Evolutionary conservation across 1,284 basidiomycete genomes (phyloP).

Genomic region (Trichosporon sp.): DNA sequence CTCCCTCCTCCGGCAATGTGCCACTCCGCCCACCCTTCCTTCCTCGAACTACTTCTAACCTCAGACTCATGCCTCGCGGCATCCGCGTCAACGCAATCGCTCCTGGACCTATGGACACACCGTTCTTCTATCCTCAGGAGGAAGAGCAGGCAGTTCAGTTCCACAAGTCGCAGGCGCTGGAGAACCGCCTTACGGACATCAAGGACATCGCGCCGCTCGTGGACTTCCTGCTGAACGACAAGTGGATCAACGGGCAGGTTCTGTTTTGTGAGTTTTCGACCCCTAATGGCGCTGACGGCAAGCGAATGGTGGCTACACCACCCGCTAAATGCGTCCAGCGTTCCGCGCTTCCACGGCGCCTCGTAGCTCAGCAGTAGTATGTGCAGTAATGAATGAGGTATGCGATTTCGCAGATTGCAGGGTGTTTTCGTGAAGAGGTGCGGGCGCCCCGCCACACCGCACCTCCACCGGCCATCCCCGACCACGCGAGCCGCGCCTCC

Average conservation of each 20-base stretch:
- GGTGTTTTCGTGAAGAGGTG: not conserved
- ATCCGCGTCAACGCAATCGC: constrained; percentile 23
- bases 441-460: not conserved
- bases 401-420: too few species aligned
- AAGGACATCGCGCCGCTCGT: constrained; percentile 21
- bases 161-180: constrained; percentile 20
- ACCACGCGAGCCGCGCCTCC: not conserved
- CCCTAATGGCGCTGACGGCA: constrained; percentile 3
- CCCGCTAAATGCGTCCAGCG: constrained; percentile 7
- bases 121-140: constrained; percentile 24
- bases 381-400: not conserved
- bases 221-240: constrained; percentile 17
- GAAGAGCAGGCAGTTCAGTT: constrained; percentile 15
- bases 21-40: too few species aligned
- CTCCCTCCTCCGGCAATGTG: too few species aligned
- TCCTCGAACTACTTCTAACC: not conserved
- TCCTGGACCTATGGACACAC: constrained; percentile 25
- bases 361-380: not conserved
- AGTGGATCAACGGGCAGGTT: constrained; percentile 23
- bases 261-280: constrained; percentile 14
- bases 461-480: not conserved
- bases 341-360: not conserved
- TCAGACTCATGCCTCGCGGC: constrained; percentile 16
- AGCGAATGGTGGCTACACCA: constrained; percentile 26
- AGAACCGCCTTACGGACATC: constrained; percentile 21